Evolutionary conservation across 345 rosid genomes (phyloP).

Genomic region (Dipteronia sinensis): DNA sequence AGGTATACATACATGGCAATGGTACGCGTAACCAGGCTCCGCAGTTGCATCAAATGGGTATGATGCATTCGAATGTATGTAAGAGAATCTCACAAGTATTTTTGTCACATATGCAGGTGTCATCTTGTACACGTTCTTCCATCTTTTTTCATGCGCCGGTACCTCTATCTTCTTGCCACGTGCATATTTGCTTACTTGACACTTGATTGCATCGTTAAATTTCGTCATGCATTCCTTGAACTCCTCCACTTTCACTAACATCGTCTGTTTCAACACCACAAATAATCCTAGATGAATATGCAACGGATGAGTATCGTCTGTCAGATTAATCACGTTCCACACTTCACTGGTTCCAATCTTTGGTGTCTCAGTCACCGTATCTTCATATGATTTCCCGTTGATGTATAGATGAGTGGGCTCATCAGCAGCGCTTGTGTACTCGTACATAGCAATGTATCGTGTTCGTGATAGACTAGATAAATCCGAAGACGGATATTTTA

Average conservation of each 20-base stretch:
- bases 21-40: conserved; percentile 92
- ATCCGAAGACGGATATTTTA: conserved; percentile 51
- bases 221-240: conserved; percentile 74
- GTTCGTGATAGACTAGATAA: conserved; percentile 43
- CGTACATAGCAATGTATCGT: conserved; percentile 78
- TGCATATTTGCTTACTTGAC: conserved; percentile 54
- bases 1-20: conserved; percentile 77
- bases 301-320: conserved; percentile 84
- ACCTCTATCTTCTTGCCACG: conserved; percentile 56
- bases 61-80: conserved; percentile 59
- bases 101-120: no score
- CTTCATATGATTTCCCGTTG: conserved; percentile 18
- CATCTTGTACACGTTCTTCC: no score
- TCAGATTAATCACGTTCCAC: conserved; percentile 86
- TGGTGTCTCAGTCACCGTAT: conserved; percentile 61
- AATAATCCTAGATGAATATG: conserved; percentile 86
- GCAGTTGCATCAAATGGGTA: conserved; percentile 76
- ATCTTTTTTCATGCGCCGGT: conserved; percentile 63
- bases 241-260: conserved; percentile 36
- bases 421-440: conserved; percentile 52
- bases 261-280: conserved; percentile 62
- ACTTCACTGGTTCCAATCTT: conserved; percentile 70
- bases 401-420: conserved; percentile 84
- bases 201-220: conserved; percentile 60
- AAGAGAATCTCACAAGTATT: no score